Evolutionary conservation across 2,329 filamentous ascomycete species (phyloP).

Genomic region (Coccinonectria pachysandricola): DNA sequence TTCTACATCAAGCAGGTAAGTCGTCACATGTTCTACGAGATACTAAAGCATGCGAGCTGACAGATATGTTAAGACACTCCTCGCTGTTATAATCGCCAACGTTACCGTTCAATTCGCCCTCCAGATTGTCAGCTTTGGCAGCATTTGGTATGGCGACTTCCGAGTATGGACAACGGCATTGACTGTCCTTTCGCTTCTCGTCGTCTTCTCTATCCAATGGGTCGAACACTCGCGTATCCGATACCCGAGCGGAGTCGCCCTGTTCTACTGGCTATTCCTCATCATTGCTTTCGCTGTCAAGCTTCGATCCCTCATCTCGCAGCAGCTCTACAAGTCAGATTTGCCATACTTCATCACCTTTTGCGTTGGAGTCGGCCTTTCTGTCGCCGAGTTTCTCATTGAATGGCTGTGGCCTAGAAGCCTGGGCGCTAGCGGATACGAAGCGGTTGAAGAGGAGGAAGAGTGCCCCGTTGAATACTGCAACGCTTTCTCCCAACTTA

Average conservation of each 20-base stretch:
- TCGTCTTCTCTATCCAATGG: slow-evolving; percentile 76
- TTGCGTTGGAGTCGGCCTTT: slow-evolving; percentile 59
- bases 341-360: slow-evolving; percentile 71
- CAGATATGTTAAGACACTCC: slow-evolving; percentile 39
- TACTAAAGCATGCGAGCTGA: slow-evolving; percentile 1
- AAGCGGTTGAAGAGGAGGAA: slow-evolving; percentile 46
- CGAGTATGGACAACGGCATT: slow-evolving; percentile 72
- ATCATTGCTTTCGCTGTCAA: slow-evolving; percentile 71
- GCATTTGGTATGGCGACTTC: slow-evolving; percentile 70
- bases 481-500: slow-evolving; percentile 84
- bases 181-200: slow-evolving; percentile 59
- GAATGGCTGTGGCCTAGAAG: slow-evolving; percentile 86
- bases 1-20: slow-evolving; percentile 86
- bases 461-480: slow-evolving; percentile 78
- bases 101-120: slow-evolving; percentile 63
- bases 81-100: slow-evolving; percentile 57
- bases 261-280: slow-evolving; percentile 89
- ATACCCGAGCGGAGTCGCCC: slow-evolving; percentile 75
- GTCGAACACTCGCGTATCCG: slow-evolving; percentile 74
- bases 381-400: slow-evolving; percentile 59
- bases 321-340: slow-evolving; percentile 56
- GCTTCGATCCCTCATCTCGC: slow-evolving; percentile 73
- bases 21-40: slow-evolving; percentile 1
- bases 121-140: slow-evolving; percentile 60
- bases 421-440: slow-evolving; percentile 43